A percentile compares a stretch with the other conserved stretches of the same genome.
These are phyloP conservation scores for Pseudocohnilembus persalinus DNA, from an alignment of 169 alveolate species.

Conservation along the genomic window DNA sequence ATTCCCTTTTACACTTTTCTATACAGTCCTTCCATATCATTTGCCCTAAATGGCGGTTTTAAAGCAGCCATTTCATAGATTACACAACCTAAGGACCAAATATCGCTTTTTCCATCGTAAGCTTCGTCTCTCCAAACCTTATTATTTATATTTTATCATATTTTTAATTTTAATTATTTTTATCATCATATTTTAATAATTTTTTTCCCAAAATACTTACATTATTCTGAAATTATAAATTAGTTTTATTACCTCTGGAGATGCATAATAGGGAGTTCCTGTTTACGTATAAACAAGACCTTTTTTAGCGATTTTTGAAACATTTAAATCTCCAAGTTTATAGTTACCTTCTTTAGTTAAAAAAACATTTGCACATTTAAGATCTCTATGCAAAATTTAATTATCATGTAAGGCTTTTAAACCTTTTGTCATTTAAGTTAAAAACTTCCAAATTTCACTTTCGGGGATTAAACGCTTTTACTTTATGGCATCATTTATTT, in stretches of 20 bases:
- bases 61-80: constrained; percentile 62
- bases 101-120: constrained; percentile 60
- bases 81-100: constrained; percentile 71
- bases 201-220: too few species aligned
- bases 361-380: constrained; percentile 76
- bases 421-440: constrained; percentile 64
- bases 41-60: constrained; percentile 62
- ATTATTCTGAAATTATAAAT: neutral
- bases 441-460: constrained; percentile 68
- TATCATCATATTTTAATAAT: too few species aligned
- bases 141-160: too few species aligned
- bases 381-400: constrained; percentile 72
- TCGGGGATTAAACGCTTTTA: constrained; percentile 51
- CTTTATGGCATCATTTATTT: constrained; percentile 54
- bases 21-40: constrained; percentile 58
- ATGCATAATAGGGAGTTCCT: constrained; percentile 82
- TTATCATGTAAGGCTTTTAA: constrained; percentile 73
- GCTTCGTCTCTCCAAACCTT: constrained; percentile 81
- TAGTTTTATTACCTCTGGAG: constrained; percentile 75
- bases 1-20: constrained; percentile 54
- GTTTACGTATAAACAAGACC: constrained; percentile 76
- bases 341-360: constrained; percentile 47
- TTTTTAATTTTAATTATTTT: too few species aligned
- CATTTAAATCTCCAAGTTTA: constrained; percentile 68
- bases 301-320: constrained; percentile 66